Base-by-base conservation (phyloP, 2,329 filamentous ascomycete genomes). In the Monilinia fructigena region DNA sequence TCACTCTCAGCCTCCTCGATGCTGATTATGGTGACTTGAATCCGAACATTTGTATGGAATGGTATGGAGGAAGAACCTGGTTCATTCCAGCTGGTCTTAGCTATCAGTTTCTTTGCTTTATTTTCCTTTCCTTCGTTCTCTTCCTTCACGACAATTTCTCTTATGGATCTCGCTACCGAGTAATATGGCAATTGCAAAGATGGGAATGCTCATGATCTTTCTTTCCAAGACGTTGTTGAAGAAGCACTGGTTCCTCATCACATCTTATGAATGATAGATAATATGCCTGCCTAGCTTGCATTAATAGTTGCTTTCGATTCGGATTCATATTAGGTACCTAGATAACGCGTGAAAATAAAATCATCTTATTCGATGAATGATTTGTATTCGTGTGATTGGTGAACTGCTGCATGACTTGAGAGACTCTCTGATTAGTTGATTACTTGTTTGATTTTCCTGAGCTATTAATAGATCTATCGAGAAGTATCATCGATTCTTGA, bases 81-180 rank as follows among this genome's bases (percentile, higher is more conserved):
- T 72, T 12, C 66, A 68, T 56, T 75, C 73, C 60, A 67, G 73
- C 18, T 75, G 72, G 72, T 67, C 68, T 72, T 71, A 16, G 73
- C 69, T 8, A 74, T 74, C 47, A 71, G 87, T 55, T 85, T 88
- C 76, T 6, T 80, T 87, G 65, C 85, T 50, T 50, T 50, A 1
- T 48, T 26, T 50, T 50, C n/a, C 26, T 26, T 52, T 26, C 23
- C 23, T 48, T 48, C 7, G 23, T 11, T 48, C 18, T 48, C 20
- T 48, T n/a, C 20, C 66, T 85, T 87, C 66, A 6, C 68, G 0
- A 68, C 73, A 74, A 86, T 87, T 69, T 86, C 84, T 86, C 1
- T 18, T 16, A 79, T 88, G 68, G 87, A 85, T 66, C 78, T 88
- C 23, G 85, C 83, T 18, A 84, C 86, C 28, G 80, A 82, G 0